Percentiles rank a stretch among this genome's conserved stretches.
phyloP scores from a whole-genome alignment of 1,139 yeast genomes.

The Taphrina deformans region DNA sequence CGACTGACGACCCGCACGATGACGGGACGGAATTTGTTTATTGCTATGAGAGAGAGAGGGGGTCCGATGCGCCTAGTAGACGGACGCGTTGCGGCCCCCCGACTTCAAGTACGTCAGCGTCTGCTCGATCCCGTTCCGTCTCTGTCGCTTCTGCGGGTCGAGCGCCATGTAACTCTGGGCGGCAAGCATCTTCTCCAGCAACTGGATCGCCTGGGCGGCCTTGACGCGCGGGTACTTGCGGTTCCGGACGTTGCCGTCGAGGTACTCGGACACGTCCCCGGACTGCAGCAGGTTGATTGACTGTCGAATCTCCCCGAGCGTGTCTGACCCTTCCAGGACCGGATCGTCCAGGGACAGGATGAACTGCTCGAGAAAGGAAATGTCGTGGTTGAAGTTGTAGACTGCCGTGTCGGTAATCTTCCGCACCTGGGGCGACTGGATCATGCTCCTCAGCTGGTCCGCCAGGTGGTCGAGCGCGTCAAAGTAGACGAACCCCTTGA shows the following conservation, averaged over 20 bases:
- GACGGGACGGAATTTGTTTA: not conserved
- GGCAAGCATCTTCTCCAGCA: conserved; percentile 50
- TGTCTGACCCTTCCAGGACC: conserved; percentile 43
- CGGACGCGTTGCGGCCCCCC: conserved; percentile 8
- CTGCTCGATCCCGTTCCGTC: conserved; percentile 19
- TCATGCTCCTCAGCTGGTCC: conserved; percentile 58
- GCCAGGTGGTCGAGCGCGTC: conserved; percentile 86
- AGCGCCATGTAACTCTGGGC: conserved; percentile 28
- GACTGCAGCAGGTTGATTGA: conserved; percentile 57
- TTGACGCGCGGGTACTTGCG: conserved; percentile 62
- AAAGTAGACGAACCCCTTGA: conserved; percentile 75
- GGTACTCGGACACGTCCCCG: conserved; percentile 56
- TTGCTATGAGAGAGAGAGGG: no score
- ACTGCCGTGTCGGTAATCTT: conserved; percentile 53
- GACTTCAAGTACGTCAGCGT: conserved; percentile 10
- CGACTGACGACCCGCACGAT: not conserved
- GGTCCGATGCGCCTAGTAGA: not conserved
- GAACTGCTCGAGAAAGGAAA: conserved; percentile 58
- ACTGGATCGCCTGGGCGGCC: conserved; percentile 57
- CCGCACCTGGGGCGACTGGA: conserved; percentile 53
- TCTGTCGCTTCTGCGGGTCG: conserved; percentile 1
- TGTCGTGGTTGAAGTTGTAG: conserved; percentile 62
- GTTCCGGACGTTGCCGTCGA: conserved; percentile 56
- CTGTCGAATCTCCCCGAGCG: conserved; percentile 63
- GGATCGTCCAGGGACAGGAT: conserved; percentile 50